Percentiles rank a stretch among this genome's conserved stretches.
phyloP scores from a whole-genome alignment of 352 stramenopile species.

The Aphanomyces cochlioides region DNA sequence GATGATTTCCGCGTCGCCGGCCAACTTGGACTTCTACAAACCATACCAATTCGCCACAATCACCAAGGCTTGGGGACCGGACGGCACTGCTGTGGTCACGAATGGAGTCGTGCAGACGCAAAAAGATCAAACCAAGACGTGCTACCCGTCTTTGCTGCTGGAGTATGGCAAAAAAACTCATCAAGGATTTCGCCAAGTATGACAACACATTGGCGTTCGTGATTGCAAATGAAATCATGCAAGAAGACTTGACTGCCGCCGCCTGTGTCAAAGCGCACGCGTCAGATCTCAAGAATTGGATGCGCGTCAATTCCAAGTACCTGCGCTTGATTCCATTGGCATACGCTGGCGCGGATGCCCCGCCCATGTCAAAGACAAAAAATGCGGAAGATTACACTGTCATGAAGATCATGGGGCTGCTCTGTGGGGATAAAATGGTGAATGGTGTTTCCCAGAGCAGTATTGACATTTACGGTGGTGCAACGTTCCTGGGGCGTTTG shows the following conservation, averaged over 20 bases:
- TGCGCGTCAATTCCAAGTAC: constrained; percentile 80
- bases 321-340: constrained; percentile 72
- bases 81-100: constrained; percentile 38
- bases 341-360: constrained; percentile 65
- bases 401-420: constrained; percentile 72
- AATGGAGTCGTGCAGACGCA: constrained; percentile 38
- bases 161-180: constrained; percentile 86
- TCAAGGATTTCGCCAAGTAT: constrained; percentile 85
- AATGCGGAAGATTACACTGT: constrained; percentile 70
- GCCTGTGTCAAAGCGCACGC: constrained; percentile 84
- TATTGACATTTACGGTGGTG: constrained; percentile 89
- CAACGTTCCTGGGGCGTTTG: constrained; percentile 51
- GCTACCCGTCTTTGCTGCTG: constrained; percentile 76
- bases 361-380: neutral
- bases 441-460: constrained; percentile 74
- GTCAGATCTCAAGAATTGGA: constrained; percentile 83
- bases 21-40: constrained; percentile 80
- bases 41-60: constrained; percentile 82
- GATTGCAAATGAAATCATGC: constrained; percentile 87
- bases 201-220: constrained; percentile 82
- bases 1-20: constrained; percentile 70
- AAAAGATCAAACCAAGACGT: constrained; percentile 69
- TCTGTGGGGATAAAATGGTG: constrained; percentile 81
- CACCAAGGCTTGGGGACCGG: constrained; percentile 55
- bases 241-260: constrained; percentile 61